Evolutionary conservation across 2,329 filamentous ascomycete genomes (phyloP).

Genomic region (Trichoderma arundinaceum): DNA sequence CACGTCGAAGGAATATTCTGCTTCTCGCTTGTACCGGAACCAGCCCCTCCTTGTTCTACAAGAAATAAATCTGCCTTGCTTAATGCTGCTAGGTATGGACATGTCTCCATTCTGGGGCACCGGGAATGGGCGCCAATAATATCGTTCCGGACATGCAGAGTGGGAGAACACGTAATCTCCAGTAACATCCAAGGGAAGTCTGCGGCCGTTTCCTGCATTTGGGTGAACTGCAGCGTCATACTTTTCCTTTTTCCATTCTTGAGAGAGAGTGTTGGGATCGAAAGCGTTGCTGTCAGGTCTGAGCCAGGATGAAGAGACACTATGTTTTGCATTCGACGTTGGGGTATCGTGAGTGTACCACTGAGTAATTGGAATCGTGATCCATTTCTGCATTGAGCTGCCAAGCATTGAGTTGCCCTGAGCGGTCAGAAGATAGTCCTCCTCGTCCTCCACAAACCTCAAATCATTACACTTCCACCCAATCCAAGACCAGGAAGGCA

Average conservation of each 20-base stretch:
- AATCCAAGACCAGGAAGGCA: background rate
- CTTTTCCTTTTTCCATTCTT: background rate
- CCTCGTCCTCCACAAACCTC: background rate
- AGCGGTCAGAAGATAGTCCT: background rate
- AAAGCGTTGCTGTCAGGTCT: background rate
- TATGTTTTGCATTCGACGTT: background rate
- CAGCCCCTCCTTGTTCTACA: background rate
- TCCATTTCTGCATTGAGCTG: background rate
- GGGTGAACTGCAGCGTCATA: background rate
- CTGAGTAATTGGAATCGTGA: background rate
- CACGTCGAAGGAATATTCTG: background rate
- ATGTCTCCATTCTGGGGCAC: background rate
- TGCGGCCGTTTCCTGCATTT: background rate
- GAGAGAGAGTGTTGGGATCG: background rate
- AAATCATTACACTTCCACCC: background rate
- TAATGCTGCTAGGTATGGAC: background rate
- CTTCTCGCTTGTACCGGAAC: background rate
- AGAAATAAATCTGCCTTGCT: background rate
- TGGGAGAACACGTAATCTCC: background rate
- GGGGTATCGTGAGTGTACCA: background rate
- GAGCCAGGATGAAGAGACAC: background rate
- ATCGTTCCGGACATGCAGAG: background rate
- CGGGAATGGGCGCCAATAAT: background rate
- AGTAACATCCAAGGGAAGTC: background rate
- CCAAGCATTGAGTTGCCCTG: background rate